Base-by-base conservation (phyloP, 2,329 filamentous ascomycete species). In the Colletotrichum melonis region DNA sequence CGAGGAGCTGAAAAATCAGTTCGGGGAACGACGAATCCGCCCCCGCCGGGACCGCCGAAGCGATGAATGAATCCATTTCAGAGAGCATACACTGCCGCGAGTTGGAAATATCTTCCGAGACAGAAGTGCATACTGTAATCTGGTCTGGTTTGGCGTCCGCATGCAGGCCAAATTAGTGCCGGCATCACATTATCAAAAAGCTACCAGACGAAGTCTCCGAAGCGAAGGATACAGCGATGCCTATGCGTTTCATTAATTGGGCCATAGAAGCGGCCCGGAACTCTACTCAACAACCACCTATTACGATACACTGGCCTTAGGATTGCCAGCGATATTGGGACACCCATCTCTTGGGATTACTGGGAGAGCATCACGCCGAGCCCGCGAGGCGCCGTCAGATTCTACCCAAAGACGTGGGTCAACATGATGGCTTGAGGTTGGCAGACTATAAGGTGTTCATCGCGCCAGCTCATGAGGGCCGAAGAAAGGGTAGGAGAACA, bases 1-100 rank as follows among this genome's bases (percentile, higher is more conserved):
- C 46, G 82, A 88, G 11, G 88, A 90, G 79, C 66, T 90, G 5
- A 84, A 82, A 76, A 88, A 87, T 66, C 88, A 90, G 76, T 78
- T 83, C 81, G 82, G 11, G 87, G 87, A 4, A 85, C 80, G 24
- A 84, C 86, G 56, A 80, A 87, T 3, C 76, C 82, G 52, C 80
- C 80, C 5, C 76, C 74, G 28, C 66, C 63, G 4, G 46, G 63
- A 4, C 72, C 72, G 26, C 72, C 72, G 57, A 74, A 74, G 69
- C 68, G 68, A 78, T 78, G 72, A 78, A 74, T 35, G 6, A 14
- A 9, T 16, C 35, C 26, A 9, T 8, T 4, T 8, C 7, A 19
- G 54, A 28, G 26, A 56, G 6, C 7, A 28, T 28, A 28, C 28
- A 28, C 28, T 32, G 30, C 7, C 8, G 30, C 8, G 30, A 11